Evolutionary conservation across 2,329 filamentous ascomycete species (phyloP).

Genomic region (Rhinocladiella similis): DNA sequence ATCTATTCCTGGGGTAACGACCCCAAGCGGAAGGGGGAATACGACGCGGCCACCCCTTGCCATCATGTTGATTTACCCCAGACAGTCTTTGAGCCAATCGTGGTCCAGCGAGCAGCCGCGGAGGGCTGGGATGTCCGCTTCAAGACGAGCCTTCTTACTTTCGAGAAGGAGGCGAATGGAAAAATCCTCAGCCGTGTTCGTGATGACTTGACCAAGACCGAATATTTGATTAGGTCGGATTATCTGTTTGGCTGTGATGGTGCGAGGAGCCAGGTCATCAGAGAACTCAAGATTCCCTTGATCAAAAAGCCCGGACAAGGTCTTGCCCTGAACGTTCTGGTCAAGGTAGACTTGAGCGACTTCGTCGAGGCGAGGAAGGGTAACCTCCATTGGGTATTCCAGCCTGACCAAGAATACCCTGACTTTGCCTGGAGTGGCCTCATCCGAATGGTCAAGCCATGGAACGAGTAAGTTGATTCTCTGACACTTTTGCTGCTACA

Average conservation of each 20-base stretch:
- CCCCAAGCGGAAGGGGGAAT: constrained; percentile 39
- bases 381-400: constrained; percentile 62
- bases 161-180: constrained; percentile 32
- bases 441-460: constrained; percentile 63
- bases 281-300: constrained; percentile 50
- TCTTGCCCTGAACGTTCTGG: constrained; percentile 51
- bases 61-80: constrained; percentile 45
- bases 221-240: constrained; percentile 39
- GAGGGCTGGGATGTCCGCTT: constrained; percentile 44
- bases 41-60: constrained; percentile 44
- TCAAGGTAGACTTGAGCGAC: constrained; percentile 53
- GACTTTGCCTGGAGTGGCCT: constrained; percentile 53
- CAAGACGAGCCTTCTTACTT: constrained; percentile 38
- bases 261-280: constrained; percentile 47
- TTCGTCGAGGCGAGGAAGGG: constrained; percentile 53
- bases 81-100: constrained; percentile 45
- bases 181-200: constrained; percentile 38
- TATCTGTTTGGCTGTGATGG: constrained; percentile 64
- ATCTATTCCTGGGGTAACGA: constrained; percentile 47
- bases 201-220: constrained; percentile 36
- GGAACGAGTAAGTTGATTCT: constrained; percentile 47
- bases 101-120: constrained; percentile 39
- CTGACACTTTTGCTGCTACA: background rate
- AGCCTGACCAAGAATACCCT: constrained; percentile 54
- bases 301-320: constrained; percentile 48